phyloP scores from a whole-genome alignment of 257 asterid genomes.

The Penstemon barbatus region DNA sequence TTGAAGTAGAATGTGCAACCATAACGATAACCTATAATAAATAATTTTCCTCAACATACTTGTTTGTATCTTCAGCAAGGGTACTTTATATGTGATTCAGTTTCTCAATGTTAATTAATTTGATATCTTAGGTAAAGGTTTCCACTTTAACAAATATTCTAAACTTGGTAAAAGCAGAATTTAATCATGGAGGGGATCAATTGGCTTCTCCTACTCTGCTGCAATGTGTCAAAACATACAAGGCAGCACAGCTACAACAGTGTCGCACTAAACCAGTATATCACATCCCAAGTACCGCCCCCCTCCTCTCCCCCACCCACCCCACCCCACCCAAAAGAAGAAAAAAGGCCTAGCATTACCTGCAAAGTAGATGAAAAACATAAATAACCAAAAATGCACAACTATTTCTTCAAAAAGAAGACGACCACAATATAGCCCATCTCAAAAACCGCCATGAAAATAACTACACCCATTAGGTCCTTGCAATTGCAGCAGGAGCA shows the following conservation, averaged over 20 bases:
- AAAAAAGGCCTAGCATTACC: neutral
- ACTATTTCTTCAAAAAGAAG: neutral
- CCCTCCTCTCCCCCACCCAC: neutral
- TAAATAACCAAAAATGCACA: neutral
- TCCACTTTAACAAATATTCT: neutral
- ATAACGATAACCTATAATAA: too few relatives aligned
- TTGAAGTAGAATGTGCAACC: too few relatives aligned
- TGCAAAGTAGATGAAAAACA: too few relatives aligned
- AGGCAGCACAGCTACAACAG: constrained; percentile 9
- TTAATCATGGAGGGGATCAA: neutral
- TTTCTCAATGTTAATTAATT: neutral
- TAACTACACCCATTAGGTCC: neutral
- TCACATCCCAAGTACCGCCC: too few relatives aligned
- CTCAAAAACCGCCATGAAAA: neutral
- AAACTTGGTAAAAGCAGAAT: too few relatives aligned
- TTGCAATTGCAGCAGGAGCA: neutral
- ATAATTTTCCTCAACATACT: too few relatives aligned
- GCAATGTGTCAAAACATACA: constrained; percentile 4
- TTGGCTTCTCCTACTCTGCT: neutral
- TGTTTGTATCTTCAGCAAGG: neutral
- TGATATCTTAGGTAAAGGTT: neutral
- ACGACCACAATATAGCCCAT: neutral
- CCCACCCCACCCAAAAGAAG: neutral
- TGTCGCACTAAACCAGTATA: neutral
- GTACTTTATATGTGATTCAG: neutral